A percentile compares a stretch with the other conserved stretches of the same genome.
phyloP scores from a whole-genome alignment of 2,329 filamentous ascomycete species.

The Mycosphaerelloides madeirae region DNA sequence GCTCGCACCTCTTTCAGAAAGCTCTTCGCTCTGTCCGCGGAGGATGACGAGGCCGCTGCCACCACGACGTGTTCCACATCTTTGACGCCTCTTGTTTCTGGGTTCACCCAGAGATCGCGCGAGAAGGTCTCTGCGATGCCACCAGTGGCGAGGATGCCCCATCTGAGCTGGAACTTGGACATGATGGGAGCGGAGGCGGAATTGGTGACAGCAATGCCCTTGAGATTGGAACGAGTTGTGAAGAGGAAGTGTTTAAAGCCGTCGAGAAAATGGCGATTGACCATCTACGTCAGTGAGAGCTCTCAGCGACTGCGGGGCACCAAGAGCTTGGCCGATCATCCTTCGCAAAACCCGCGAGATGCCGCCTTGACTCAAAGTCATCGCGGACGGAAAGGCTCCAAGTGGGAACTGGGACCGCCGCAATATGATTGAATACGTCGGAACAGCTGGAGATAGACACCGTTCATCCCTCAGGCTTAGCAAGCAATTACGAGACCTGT shows the following conservation, averaged over 20 bases:
- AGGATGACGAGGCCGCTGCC: slow-evolving; percentile 75
- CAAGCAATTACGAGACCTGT: too few species aligned
- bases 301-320: too few species aligned
- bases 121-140: slow-evolving; percentile 54
- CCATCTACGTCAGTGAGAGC: not conserved
- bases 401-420: too few species aligned
- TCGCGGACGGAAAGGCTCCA: too few species aligned
- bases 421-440: too few species aligned
- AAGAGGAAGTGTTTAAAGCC: not conserved
- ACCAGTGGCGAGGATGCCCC: slow-evolving; percentile 47
- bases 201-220: too few species aligned
- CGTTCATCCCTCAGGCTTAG: too few species aligned
- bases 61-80: slow-evolving; percentile 74
- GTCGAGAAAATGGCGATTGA: not conserved
- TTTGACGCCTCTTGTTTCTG: slow-evolving; percentile 61
- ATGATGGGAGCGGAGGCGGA: slow-evolving; percentile 12
- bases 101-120: slow-evolving; percentile 73
- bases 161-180: slow-evolving; percentile 34
- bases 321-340: too few species aligned
- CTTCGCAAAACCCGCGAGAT: too few species aligned
- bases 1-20: slow-evolving; percentile 70
- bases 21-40: slow-evolving; percentile 60
- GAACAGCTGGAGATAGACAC: too few species aligned
- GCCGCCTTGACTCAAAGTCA: too few species aligned
- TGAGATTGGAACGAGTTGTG: not conserved